Conservation (phyloP, 805 yeast genomes). For the Danielia reshetovae region DNA sequence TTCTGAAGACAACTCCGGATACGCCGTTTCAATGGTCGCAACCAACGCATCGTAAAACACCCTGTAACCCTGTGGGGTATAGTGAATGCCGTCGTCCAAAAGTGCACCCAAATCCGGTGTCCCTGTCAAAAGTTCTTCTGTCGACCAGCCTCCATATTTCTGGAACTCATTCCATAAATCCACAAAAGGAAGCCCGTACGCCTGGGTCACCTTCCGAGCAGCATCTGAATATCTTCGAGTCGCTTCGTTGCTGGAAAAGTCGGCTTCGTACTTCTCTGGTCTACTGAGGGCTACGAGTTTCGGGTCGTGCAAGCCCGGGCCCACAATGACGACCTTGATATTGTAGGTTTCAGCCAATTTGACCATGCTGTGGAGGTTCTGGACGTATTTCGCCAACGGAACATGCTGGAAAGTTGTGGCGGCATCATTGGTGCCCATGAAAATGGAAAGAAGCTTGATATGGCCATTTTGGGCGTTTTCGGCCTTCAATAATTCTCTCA, state of each 20-base stretch:
- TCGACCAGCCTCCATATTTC: slow-evolving; percentile 27
- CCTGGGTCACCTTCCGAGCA: slow-evolving; percentile 41
- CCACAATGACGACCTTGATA: slow-evolving; percentile 54
- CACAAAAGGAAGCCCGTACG: slow-evolving; percentile 52
- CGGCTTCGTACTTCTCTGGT: slow-evolving; percentile 17
- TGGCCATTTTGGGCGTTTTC: slow-evolving; percentile 25
- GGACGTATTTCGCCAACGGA: slow-evolving; percentile 43
- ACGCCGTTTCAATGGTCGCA: slow-evolving; percentile 32
- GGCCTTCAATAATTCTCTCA: slow-evolving; percentile 42
- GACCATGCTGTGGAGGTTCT: slow-evolving; percentile 46
- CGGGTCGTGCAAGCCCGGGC: slow-evolving; percentile 59
- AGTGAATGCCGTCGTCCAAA: slow-evolving; percentile 57
- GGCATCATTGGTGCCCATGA: slow-evolving; percentile 80
- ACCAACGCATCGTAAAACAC: slow-evolving; percentile 44
- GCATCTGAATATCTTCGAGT: slow-evolving; percentile 51
- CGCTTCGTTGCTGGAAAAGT: slow-evolving; percentile 34
- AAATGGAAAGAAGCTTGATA: slow-evolving; percentile 50
- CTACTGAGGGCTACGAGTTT: slow-evolving; percentile 20
- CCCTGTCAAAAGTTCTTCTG: slow-evolving; percentile 32
- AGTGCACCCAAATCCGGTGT: slow-evolving; percentile 15
- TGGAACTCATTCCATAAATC: slow-evolving; percentile 48
- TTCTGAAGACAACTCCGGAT: slow-evolving; percentile 48
- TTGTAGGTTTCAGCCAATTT: slow-evolving; percentile 34
- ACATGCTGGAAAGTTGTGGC: slow-evolving; percentile 38
- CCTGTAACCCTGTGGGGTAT: slow-evolving; percentile 49